A percentile compares a stretch with the other conserved stretches of the same genome.
These are phyloP conservation scores for Jacaranda mimosifolia DNA, from an alignment of 257 asterid species.

Conservation along the genomic window DNA sequence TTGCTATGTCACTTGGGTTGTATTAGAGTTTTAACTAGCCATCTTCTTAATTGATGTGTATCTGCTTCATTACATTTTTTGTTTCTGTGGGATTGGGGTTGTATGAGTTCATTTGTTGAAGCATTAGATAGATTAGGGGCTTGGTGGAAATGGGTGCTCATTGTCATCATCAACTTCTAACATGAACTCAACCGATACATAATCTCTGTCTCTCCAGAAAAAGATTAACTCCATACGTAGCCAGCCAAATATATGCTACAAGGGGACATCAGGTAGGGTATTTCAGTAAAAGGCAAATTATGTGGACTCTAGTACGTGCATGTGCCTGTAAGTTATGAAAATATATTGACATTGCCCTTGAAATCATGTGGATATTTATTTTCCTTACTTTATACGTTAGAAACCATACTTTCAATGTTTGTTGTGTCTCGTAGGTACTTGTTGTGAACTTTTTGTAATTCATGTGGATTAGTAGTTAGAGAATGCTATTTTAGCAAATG, in stretches of 20 bases:
- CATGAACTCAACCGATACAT: too few relatives aligned
- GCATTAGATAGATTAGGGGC: too few relatives aligned
- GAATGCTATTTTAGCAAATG: conserved; percentile 10
- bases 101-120: too few relatives aligned
- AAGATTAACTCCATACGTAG: conserved; percentile 82
- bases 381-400: background rate
- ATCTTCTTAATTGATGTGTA: too few relatives aligned
- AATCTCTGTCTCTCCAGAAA: conserved; percentile 57
- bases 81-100: too few relatives aligned
- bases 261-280: conserved; percentile 75
- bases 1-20: too few relatives aligned
- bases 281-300: conserved; percentile 83
- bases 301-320: conserved; percentile 78
- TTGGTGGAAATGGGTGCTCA: too few relatives aligned
- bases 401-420: conserved; percentile 7
- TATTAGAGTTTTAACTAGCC: too few relatives aligned
- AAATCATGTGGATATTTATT: conserved; percentile 11
- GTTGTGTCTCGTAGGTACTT: background rate
- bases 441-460: background rate
- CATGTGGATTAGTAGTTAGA: conserved; percentile 12
- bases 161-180: too few relatives aligned
- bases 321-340: conserved; percentile 93
- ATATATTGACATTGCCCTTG: conserved; percentile 7
- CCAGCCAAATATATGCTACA: conserved; percentile 84
- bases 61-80: too few relatives aligned